A percentile compares a stretch with the other conserved stretches of the same genome.
phyloP scores from a whole-genome alignment of 2,329 filamentous ascomycete species.

The Fusarium buharicum region DNA sequence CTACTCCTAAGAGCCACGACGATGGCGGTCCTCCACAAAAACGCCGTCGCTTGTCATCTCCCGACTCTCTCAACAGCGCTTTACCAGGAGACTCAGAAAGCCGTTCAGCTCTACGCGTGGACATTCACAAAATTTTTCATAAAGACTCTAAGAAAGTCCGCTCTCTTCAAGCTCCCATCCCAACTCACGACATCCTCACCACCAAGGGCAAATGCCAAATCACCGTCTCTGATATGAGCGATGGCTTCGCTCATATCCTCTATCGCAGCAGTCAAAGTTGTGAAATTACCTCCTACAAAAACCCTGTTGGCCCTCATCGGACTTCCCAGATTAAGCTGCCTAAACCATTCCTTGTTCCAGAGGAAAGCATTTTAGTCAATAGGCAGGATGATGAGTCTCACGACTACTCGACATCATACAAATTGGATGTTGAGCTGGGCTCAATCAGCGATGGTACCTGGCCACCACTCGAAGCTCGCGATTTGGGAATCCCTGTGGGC shows the following conservation, averaged over 20 bases:
- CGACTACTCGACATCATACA: constrained; percentile 62
- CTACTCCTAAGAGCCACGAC: constrained; percentile 49
- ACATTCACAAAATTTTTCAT: constrained; percentile 64
- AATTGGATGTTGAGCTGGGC: constrained; percentile 63
- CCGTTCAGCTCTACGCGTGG: constrained; percentile 60
- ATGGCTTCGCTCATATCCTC: constrained; percentile 55
- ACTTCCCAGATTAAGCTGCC: constrained; percentile 61
- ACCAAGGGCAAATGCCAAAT: constrained; percentile 53
- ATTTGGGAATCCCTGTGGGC: constrained; percentile 45
- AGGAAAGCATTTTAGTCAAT: constrained; percentile 62
- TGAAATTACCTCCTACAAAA: constrained; percentile 62
- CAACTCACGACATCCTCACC: constrained; percentile 47
- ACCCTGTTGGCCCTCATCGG: constrained; percentile 57
- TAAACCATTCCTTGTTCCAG: constrained; percentile 62
- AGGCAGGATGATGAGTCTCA: constrained; percentile 59
- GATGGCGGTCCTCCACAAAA: constrained; percentile 57
- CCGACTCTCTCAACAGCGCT: constrained; percentile 48
- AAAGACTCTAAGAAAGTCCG: constrained; percentile 56
- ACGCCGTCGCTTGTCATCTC: constrained; percentile 60
- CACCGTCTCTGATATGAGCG: constrained; percentile 51
- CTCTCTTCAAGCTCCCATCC: constrained; percentile 42
- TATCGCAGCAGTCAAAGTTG: constrained; percentile 66
- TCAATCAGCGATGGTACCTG: constrained; percentile 61
- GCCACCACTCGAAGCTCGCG: constrained; percentile 60
- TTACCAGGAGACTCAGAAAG: constrained; percentile 48